A percentile compares a stretch with the other conserved stretches of the same genome.
These are phyloP conservation scores for Gossypioides kirkii DNA, from an alignment of 345 rosid genomes.

Conservation along the genomic window DNA sequence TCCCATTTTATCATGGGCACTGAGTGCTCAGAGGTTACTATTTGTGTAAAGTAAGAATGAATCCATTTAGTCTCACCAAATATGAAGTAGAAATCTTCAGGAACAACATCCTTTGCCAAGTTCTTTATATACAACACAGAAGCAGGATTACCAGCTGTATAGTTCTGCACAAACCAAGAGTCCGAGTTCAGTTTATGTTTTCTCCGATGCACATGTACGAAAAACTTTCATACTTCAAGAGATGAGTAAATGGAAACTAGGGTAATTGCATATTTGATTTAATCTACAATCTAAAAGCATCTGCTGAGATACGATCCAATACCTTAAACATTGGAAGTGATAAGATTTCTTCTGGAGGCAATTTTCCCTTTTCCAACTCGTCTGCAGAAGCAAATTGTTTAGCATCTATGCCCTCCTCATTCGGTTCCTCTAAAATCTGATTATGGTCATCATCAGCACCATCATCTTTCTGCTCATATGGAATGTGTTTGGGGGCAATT, in stretches of 20 bases:
- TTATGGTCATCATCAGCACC: slow-evolving; percentile 23
- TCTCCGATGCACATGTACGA: neutral
- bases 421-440: slow-evolving; percentile 36
- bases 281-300: slow-evolving; percentile 8
- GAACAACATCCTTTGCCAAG: slow-evolving; percentile 76
- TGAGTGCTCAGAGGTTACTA: neutral
- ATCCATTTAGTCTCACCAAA: slow-evolving; percentile 54
- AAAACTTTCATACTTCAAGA: neutral
- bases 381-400: slow-evolving; percentile 7
- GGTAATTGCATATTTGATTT: neutral
- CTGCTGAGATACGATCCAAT: neutral
- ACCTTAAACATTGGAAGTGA: slow-evolving; percentile 63
- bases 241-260: slow-evolving; percentile 18
- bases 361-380: slow-evolving; percentile 56
- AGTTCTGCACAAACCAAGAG: slow-evolving; percentile 53
- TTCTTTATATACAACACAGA: slow-evolving; percentile 81
- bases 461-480: slow-evolving; percentile 48
- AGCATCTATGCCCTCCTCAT: slow-evolving; percentile 5
- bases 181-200: neutral
- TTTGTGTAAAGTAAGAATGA: neutral
- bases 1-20: neutral
- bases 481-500: slow-evolving; percentile 54
- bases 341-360: slow-evolving; percentile 82
- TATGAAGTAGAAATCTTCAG: slow-evolving; percentile 73
- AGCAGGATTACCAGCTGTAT: slow-evolving; percentile 78